Percentiles rank a stretch among this genome's conserved stretches.
These are phyloP conservation scores for Stenocarpella maydis DNA, from an alignment of 2,329 filamentous ascomycete genomes.

Conservation along the genomic window DNA sequence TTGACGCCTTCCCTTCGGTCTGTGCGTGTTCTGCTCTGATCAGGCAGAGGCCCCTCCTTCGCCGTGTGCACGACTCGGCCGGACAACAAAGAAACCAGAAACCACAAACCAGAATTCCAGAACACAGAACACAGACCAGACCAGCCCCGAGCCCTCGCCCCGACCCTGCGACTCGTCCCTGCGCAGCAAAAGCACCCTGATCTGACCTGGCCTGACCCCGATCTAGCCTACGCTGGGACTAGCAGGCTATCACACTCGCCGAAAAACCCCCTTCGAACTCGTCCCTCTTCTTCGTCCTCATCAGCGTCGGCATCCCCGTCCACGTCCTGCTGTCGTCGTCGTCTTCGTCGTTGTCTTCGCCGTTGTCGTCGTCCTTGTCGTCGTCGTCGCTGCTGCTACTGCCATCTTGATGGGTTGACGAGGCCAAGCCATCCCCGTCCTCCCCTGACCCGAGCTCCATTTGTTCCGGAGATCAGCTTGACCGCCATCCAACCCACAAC, in stretches of 20 bases:
- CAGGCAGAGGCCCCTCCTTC: constrained; percentile 13
- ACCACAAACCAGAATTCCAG: background rate
- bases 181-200: background rate
- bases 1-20: constrained; percentile 15
- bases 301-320: background rate
- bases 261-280: constrained; percentile 17
- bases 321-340: background rate
- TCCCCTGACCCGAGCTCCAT: constrained; percentile 11
- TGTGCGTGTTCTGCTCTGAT: constrained; percentile 19
- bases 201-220: constrained; percentile 5
- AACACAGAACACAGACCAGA: too few species aligned
- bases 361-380: background rate
- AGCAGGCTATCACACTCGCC: constrained; percentile 10
- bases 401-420: constrained; percentile 19
- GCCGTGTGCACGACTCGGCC: constrained; percentile 20
- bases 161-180: background rate
- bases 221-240: constrained; percentile 18
- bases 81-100: constrained; percentile 5
- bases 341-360: background rate
- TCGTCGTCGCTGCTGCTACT: too few species aligned
- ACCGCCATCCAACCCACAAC: background rate
- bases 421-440: background rate
- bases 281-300: background rate
- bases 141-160: background rate
- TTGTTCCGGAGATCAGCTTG: background rate